Evolutionary conservation across 108 stramenopile genomes (phyloP).

Genomic region (Bacterosira constricta): DNA sequence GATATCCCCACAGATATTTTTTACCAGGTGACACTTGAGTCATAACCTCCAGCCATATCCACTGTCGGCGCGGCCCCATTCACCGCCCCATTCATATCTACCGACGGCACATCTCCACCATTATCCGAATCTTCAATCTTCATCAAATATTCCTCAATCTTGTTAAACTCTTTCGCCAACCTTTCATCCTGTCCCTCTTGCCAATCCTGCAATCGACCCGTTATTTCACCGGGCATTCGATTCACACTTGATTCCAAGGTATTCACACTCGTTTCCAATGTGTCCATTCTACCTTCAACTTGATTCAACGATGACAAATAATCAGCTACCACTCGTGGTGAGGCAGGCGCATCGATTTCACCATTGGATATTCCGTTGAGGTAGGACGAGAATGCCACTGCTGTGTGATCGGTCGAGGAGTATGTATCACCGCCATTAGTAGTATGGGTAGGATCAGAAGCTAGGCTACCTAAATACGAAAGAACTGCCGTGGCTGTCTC

Average conservation of each 20-base stretch:
- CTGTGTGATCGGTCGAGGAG: not conserved
- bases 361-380: conserved; percentile 31
- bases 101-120: not conserved
- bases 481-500: conserved; percentile 30
- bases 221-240: conserved; percentile 6
- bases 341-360: conserved; percentile 29
- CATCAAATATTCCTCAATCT: conserved; percentile 25
- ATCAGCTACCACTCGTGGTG: conserved; percentile 21
- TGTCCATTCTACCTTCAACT: conserved; percentile 10
- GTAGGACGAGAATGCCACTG: conserved; percentile 38
- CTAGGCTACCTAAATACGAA: conserved; percentile 31
- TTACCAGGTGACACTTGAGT: no score
- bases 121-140: not conserved
- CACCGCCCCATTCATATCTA: not conserved
- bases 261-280: conserved; percentile 22
- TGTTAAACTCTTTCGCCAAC: conserved; percentile 16
- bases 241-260: conserved; percentile 25
- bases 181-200: conserved; percentile 13
- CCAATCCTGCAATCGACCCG: conserved; percentile 12
- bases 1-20: no score
- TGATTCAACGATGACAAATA: conserved; percentile 29
- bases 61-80: no score
- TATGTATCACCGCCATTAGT: not conserved
- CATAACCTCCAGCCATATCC: no score
- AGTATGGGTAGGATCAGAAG: not conserved